Conservation (phyloP, 2,329 filamentous ascomycete genomes). For the Fusarium armeniacum region DNA sequence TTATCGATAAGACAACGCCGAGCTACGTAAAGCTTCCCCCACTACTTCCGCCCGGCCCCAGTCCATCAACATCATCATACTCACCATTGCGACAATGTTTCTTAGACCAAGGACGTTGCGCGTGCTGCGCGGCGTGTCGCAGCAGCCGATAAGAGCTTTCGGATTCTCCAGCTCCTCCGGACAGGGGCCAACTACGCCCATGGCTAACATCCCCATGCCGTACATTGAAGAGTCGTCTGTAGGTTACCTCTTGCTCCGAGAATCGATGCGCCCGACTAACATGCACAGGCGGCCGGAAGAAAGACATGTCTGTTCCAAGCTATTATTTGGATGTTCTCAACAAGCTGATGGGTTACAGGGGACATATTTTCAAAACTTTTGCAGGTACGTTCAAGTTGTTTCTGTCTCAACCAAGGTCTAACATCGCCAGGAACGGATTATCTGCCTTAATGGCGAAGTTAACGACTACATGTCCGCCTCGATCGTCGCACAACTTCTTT, state of each 20-base stretch:
- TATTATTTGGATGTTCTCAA: not conserved
- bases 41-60: slow-evolving; percentile 42
- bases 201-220: slow-evolving; percentile 67
- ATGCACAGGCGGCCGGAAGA: slow-evolving; percentile 77
- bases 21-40: slow-evolving; percentile 46
- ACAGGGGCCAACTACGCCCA: slow-evolving; percentile 48
- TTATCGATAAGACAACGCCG: slow-evolving; percentile 37
- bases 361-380: slow-evolving; percentile 87
- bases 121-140: slow-evolving; percentile 55
- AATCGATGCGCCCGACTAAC: slow-evolving; percentile 46
- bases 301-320: slow-evolving; percentile 74
- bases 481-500: slow-evolving; percentile 95
- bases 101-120: slow-evolving; percentile 51
- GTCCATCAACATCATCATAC: slow-evolving; percentile 24
- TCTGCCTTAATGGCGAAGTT: slow-evolving; percentile 92
- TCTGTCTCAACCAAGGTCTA: slow-evolving; percentile 14
- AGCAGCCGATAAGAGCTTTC: slow-evolving; percentile 58
- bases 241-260: slow-evolving; percentile 37
- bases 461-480: slow-evolving; percentile 93
- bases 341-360: slow-evolving; percentile 63
- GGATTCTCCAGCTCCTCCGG: slow-evolving; percentile 57
- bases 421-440: slow-evolving; percentile 81
- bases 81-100: slow-evolving; percentile 47
- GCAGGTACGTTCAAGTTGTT: slow-evolving; percentile 65
- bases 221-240: slow-evolving; percentile 67